phyloP scores from a whole-genome alignment of 108 stramenopile species.

The Bacterosira constricta region DNA sequence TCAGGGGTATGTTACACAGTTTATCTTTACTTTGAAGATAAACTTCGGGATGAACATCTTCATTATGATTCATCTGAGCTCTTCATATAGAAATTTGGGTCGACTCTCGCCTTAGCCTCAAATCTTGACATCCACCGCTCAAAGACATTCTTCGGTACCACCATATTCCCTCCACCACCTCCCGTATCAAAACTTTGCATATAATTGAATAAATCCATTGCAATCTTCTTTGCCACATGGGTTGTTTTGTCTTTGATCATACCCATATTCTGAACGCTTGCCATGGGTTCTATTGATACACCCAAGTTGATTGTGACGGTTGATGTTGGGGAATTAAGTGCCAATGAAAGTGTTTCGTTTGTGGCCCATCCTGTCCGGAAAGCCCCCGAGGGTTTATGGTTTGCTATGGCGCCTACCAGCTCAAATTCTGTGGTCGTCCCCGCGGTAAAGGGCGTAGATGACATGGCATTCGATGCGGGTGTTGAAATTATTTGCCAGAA shows the following conservation, averaged over 20 bases:
- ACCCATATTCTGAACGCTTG: conserved; percentile 64
- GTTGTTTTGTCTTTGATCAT: conserved; percentile 50
- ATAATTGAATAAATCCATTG: conserved; percentile 76
- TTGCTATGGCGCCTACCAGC: conserved; percentile 70
- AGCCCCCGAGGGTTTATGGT: conserved; percentile 63
- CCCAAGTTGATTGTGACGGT: conserved; percentile 65
- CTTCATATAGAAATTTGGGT: conserved; percentile 87
- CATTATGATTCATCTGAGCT: conserved; percentile 25
- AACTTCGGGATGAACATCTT: no score
- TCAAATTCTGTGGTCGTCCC: conserved; percentile 70
- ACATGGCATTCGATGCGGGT: conserved; percentile 18
- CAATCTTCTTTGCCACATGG: conserved; percentile 86
- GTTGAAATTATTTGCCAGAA: conserved; percentile 72
- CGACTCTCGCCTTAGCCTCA: conserved; percentile 63
- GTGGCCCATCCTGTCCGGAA: conserved; percentile 84
- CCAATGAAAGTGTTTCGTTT: conserved; percentile 60
- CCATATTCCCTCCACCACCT: conserved; percentile 56
- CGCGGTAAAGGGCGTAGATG: conserved; percentile 19
- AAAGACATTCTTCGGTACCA: conserved; percentile 85
- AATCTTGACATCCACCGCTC: conserved; percentile 87
- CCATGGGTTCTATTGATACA: conserved; percentile 74
- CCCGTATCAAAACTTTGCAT: conserved; percentile 79
- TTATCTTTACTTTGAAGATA: no score
- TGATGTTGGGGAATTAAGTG: conserved; percentile 28
- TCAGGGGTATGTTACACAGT: no score